Evolutionary conservation across 371 early-diverging fungal genomes (phyloP).

Genomic region (Smittium culicis): DNA sequence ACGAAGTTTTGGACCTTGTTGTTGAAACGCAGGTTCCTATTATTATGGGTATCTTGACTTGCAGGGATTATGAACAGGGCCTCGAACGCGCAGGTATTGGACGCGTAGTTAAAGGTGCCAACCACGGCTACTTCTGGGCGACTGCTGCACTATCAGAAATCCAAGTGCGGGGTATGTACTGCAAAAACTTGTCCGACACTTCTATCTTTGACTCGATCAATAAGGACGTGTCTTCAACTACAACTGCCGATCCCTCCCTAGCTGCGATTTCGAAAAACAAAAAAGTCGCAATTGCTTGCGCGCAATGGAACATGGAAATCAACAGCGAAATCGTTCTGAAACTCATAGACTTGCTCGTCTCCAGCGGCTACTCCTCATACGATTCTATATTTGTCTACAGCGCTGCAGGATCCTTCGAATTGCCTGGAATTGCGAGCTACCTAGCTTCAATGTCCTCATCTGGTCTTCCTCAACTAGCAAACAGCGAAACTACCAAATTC

Average conservation of each 20-base stretch:
- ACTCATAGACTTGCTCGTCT: background rate
- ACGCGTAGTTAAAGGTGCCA: slow-evolving; percentile 46
- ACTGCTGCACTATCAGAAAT: slow-evolving; percentile 46
- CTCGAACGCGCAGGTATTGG: slow-evolving; percentile 59
- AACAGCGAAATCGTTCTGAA: slow-evolving; percentile 5
- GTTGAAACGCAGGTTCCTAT: slow-evolving; percentile 77
- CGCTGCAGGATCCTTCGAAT: slow-evolving; percentile 4
- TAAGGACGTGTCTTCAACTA: background rate
- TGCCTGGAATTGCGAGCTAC: slow-evolving; percentile 3
- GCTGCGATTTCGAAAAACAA: background rate
- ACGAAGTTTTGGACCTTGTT: slow-evolving; percentile 84
- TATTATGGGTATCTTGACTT: slow-evolving; percentile 92
- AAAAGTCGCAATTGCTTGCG: background rate
- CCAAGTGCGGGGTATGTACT: background rate
- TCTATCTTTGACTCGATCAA: background rate
- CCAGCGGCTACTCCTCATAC: background rate
- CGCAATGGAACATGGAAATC: slow-evolving; percentile 10
- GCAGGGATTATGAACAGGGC: slow-evolving; percentile 86
- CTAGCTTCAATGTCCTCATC: background rate
- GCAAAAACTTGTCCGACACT: background rate
- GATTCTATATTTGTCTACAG: slow-evolving; percentile 1
- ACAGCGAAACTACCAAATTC: background rate
- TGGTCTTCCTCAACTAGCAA: background rate
- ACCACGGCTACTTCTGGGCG: slow-evolving; percentile 95
- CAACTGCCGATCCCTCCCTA: background rate